These are phyloP conservation scores for Bipolaris cookei DNA, from an alignment of 2,329 filamentous ascomycete species.

Conservation along the genomic window DNA sequence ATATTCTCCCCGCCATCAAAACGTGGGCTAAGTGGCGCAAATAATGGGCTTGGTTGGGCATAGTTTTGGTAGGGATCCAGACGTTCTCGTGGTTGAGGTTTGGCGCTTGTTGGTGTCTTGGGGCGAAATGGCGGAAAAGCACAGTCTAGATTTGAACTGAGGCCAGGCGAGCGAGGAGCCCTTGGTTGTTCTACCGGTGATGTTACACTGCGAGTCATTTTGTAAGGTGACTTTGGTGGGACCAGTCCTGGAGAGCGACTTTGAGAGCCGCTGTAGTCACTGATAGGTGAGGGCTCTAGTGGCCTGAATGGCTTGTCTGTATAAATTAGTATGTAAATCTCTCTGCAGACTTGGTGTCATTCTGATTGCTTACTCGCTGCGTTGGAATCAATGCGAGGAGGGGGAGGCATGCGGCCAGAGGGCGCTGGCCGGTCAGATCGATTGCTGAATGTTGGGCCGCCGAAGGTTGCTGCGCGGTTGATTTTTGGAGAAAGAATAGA, in stretches of 20 bases:
- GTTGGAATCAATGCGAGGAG: conserved; percentile 62
- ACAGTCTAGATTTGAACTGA: conserved; percentile 53
- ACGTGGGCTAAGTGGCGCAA: conserved; percentile 59
- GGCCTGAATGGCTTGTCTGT: conserved; percentile 47
- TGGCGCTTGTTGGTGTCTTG: conserved; percentile 40
- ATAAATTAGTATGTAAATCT: conserved; percentile 21
- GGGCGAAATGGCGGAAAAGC: conserved; percentile 62
- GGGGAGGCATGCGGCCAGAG: conserved; percentile 55
- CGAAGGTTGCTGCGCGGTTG: conserved; percentile 43
- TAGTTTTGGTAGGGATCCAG: conserved; percentile 40
- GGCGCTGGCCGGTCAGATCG: conserved; percentile 43
- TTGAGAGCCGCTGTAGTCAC: conserved; percentile 35
- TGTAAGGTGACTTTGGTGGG: conserved; percentile 34
- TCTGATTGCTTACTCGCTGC: conserved; percentile 62
- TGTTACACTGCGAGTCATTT: conserved; percentile 46
- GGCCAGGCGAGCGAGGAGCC: conserved; percentile 42
- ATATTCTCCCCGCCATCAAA: conserved; percentile 54
- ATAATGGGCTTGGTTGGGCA: conserved; percentile 45
- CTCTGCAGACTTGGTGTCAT: not conserved
- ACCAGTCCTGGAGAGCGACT: conserved; percentile 34
- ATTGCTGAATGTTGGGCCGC: conserved; percentile 35
- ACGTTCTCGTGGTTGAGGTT: conserved; percentile 29
- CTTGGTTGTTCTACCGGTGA: conserved; percentile 44
- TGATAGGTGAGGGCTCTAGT: conserved; percentile 37
- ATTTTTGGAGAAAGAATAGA: conserved; percentile 30